These are phyloP conservation scores for Alnus glutinosa DNA, from an alignment of 306 rosid species.

Conservation along the genomic window DNA sequence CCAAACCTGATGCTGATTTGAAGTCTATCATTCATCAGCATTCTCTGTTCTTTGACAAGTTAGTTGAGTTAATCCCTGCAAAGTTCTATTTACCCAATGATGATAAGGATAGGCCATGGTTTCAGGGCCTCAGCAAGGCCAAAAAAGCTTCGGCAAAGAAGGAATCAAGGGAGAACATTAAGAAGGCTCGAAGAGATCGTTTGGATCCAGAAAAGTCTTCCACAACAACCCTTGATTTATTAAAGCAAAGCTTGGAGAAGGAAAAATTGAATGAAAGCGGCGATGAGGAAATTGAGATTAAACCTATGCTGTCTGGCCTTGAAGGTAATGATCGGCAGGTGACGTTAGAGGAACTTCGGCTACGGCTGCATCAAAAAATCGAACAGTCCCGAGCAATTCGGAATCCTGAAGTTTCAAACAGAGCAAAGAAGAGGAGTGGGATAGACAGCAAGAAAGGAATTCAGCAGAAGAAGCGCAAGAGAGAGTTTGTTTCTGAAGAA, in stretches of 20 bases:
- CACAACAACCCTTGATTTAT: constrained; percentile 61
- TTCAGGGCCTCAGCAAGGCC: constrained; percentile 78
- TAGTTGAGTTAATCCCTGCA: constrained; percentile 80
- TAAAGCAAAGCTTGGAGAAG: constrained; percentile 46
- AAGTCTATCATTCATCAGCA: constrained; percentile 57
- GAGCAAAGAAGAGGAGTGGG: constrained; percentile 43
- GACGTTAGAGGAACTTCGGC: constrained; percentile 54
- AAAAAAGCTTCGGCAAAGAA: constrained; percentile 61
- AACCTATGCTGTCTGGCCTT: constrained; percentile 34
- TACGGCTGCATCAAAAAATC: constrained; percentile 40
- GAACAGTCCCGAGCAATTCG: constrained; percentile 39
- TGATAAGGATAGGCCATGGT: constrained; percentile 73
- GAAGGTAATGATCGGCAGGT: constrained; percentile 35
- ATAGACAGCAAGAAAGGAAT: constrained; percentile 28
- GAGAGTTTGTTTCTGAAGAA: constrained; percentile 42
- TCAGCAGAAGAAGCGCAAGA: constrained; percentile 45
- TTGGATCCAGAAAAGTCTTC: constrained; percentile 69
- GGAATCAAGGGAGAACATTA: constrained; percentile 71
- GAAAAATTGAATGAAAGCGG: constrained; percentile 29
- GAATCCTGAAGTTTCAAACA: constrained; percentile 36
- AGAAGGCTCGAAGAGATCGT: constrained; percentile 62
- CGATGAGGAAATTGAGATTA: constrained; percentile 33
- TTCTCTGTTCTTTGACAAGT: constrained; percentile 66
- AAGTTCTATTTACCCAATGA: constrained; percentile 68
- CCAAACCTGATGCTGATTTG: constrained; percentile 33